These are phyloP conservation scores for Aspergillus nanangensis DNA, from an alignment of 495 filamentous ascomycete species.

Conservation along the genomic window DNA sequence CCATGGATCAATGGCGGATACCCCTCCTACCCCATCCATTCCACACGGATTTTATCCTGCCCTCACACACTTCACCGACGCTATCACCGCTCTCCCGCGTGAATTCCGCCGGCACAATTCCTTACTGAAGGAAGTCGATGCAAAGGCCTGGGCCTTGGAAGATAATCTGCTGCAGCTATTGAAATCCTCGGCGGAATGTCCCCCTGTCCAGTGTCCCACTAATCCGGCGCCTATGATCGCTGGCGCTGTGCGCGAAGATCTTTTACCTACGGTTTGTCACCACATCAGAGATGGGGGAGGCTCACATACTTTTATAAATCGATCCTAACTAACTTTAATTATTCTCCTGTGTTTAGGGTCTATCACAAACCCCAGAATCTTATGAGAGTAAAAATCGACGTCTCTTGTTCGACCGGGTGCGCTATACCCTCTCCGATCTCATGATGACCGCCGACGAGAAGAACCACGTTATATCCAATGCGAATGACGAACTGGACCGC, in stretches of 20 bases:
- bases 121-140: slow-evolving; percentile 93
- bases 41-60: slow-evolving; percentile 80
- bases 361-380: slow-evolving; percentile 28
- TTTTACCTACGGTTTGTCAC: slow-evolving; percentile 28
- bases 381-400: slow-evolving; percentile 49
- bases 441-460: slow-evolving; percentile 90
- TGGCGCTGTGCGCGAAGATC: slow-evolving; percentile 37
- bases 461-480: slow-evolving; percentile 87
- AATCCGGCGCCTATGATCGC: slow-evolving; percentile 37
- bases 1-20: slow-evolving; percentile 28
- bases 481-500: slow-evolving; percentile 81
- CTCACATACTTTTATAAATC: too few species aligned
- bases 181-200: slow-evolving; percentile 57
- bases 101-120: slow-evolving; percentile 95
- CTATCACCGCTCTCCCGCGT: slow-evolving; percentile 85
- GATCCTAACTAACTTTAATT: too few species aligned
- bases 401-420: slow-evolving; percentile 59
- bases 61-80: slow-evolving; percentile 89
- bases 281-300: too few species aligned
- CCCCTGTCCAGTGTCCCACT: slow-evolving; percentile 32
- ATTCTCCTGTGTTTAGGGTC: slow-evolving; percentile 16
- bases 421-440: slow-evolving; percentile 65
- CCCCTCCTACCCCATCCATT: slow-evolving; percentile 27
- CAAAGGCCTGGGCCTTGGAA: slow-evolving; percentile 63
- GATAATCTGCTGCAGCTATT: slow-evolving; percentile 65